phyloP scores from a whole-genome alignment of 306 rosid species.

The Glycine soja region DNA sequence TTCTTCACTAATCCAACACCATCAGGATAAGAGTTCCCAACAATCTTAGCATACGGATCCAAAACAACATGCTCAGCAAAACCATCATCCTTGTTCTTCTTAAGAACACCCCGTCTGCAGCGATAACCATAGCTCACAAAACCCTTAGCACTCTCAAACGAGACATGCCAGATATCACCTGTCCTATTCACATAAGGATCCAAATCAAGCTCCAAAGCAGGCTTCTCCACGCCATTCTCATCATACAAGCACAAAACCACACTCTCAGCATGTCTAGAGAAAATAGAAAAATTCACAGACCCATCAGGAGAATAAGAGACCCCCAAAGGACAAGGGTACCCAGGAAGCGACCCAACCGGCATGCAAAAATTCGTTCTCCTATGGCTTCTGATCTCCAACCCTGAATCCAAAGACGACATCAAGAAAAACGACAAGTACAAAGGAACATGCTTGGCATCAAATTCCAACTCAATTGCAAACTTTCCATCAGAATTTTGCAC shows the following conservation, averaged over 20 bases:
- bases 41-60: conserved; percentile 86
- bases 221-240: conserved; percentile 57
- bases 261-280: conserved; percentile 73
- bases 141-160: conserved; percentile 60
- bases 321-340: conserved; percentile 74
- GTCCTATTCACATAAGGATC: conserved; percentile 87
- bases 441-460: conserved; percentile 70
- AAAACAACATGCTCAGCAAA: conserved; percentile 53
- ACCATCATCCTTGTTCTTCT: conserved; percentile 41
- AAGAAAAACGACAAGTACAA: conserved; percentile 80
- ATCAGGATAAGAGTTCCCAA: conserved; percentile 32
- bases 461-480: conserved; percentile 65
- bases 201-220: conserved; percentile 89
- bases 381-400: conserved; percentile 70
- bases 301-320: conserved; percentile 69
- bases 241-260: conserved; percentile 85
- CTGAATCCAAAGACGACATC: conserved; percentile 46
- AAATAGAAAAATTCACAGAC: conserved; percentile 74
- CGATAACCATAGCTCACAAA: conserved; percentile 86
- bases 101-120: conserved; percentile 51
- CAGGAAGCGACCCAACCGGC: conserved; percentile 77
- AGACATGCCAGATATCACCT: conserved; percentile 88
- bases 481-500: conserved; percentile 48
- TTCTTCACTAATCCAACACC: conserved; percentile 49
- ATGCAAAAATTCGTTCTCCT: conserved; percentile 74